A percentile compares a stretch with the other conserved stretches of the same genome.
These are phyloP conservation scores for Phytophthora ohioensis DNA, from an alignment of 352 stramenopile genomes.

Conservation along the genomic window DNA sequence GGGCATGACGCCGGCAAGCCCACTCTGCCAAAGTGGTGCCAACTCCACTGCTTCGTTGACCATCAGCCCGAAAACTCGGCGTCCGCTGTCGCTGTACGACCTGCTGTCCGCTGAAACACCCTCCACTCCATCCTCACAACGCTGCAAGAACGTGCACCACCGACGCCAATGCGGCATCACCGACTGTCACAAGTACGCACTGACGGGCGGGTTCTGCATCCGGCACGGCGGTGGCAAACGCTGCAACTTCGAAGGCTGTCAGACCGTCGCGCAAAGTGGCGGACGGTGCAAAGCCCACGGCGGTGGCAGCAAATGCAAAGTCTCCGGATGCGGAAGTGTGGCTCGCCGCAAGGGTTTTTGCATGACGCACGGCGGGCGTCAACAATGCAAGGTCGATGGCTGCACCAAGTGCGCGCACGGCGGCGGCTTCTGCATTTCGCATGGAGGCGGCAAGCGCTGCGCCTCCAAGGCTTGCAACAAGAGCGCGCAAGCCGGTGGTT, in stretches of 20 bases:
- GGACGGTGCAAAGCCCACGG: constrained; percentile 87
- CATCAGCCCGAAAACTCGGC: constrained; percentile 45
- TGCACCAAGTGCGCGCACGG: constrained; percentile 82
- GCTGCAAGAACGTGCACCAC: constrained; percentile 44
- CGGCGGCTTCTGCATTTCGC: constrained; percentile 79
- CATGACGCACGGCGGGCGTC: constrained; percentile 74
- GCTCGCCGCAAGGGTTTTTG: constrained; percentile 76
- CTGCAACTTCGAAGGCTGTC: constrained; percentile 63
- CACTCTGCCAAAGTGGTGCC: not conserved
- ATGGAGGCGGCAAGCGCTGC: constrained; percentile 77
- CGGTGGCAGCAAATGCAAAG: constrained; percentile 84
- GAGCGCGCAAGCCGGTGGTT: constrained; percentile 76
- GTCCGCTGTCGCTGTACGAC: constrained; percentile 60
- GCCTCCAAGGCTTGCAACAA: constrained; percentile 61
- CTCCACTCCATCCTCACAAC: constrained; percentile 13
- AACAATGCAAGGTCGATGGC: constrained; percentile 76
- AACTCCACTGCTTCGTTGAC: not conserved
- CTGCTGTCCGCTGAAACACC: constrained; percentile 51
- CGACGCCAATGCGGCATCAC: constrained; percentile 68
- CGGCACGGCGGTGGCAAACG: constrained; percentile 81
- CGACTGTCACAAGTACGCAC: constrained; percentile 71
- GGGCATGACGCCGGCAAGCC: constrained; percentile 31
- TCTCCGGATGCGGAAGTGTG: constrained; percentile 61
- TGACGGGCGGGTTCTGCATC: constrained; percentile 79
- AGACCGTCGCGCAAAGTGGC: constrained; percentile 81